phyloP scores from a whole-genome alignment of 495 filamentous ascomycete species.

The Penicillium taxi region DNA sequence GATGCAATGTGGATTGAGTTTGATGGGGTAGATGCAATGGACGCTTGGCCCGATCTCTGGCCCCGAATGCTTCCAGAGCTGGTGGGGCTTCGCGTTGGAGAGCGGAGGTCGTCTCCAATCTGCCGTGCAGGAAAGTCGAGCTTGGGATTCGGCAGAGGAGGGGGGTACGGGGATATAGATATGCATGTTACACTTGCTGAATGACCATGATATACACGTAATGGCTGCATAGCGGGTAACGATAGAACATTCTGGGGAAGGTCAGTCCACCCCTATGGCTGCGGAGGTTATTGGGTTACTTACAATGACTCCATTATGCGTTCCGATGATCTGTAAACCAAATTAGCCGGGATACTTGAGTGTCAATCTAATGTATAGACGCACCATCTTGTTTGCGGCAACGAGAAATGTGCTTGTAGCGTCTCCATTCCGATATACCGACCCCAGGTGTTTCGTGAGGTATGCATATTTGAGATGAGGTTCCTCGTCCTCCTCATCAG shows the following conservation, averaged over 20 bases:
- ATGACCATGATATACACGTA: slow-evolving; percentile 85
- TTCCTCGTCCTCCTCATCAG: slow-evolving; percentile 89
- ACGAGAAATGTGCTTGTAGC: slow-evolving; percentile 84
- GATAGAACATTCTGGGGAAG: slow-evolving; percentile 68
- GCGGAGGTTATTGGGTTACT: slow-evolving; percentile 25
- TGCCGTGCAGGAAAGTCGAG: slow-evolving; percentile 42
- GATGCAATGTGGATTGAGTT: slow-evolving; percentile 89
- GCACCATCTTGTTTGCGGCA: slow-evolving; percentile 92
- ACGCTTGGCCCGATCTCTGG: slow-evolving; percentile 29
- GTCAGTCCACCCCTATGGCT: slow-evolving; percentile 13
- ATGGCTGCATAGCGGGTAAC: slow-evolving; percentile 65
- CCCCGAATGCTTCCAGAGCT: slow-evolving; percentile 43
- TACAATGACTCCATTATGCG: slow-evolving; percentile 95
- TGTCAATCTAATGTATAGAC: slow-evolving; percentile 4
- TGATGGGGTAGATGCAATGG: slow-evolving; percentile 59
- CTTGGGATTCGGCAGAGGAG: slow-evolving; percentile 55
- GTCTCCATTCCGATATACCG: slow-evolving; percentile 90
- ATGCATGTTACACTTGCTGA: slow-evolving; percentile 81
- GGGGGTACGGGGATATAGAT: slow-evolving; percentile 85
- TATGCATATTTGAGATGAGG: slow-evolving; percentile 87
- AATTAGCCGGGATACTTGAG: slow-evolving; percentile 7
- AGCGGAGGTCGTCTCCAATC: slow-evolving; percentile 38
- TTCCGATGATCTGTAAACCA: slow-evolving; percentile 67
- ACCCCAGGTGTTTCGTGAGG: slow-evolving; percentile 66
- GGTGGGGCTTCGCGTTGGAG: slow-evolving; percentile 38